Evolutionary conservation across 495 filamentous ascomycete genomes (phyloP), one percentile per base, ranked within the genome.

Genomic region (Sporormia fimetaria): DNA sequence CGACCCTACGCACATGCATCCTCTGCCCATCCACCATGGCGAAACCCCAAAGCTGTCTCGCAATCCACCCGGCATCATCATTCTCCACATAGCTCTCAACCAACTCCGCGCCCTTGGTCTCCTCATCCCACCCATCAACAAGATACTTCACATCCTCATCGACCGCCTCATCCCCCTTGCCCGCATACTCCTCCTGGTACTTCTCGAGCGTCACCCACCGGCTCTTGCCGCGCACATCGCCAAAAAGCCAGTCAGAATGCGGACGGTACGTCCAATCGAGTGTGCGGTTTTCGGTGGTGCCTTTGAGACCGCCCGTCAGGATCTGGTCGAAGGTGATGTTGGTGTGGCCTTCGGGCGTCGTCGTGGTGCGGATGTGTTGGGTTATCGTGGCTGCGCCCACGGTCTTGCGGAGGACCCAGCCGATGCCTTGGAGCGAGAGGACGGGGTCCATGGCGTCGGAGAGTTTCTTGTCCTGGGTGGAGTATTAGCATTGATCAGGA

Each of bases 311-410:
- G 46, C 82, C 84, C 6, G 81, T 83, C 24, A 74, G 70, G 18
- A 72, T 67, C 63, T 94, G 87, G 20, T 76, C 69, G 57, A 93
- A 81, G 61, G 92, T 80, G 65, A 95, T 75, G 68, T 84, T 82
- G 40, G 71, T 67, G 25, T 46, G 48, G 4, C 58, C 55, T 6
- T 26, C 17, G 14, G 45, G 33, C 2, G 16, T 15, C 10, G 57
- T 42, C 21, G 40, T 50, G 52, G 86, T 70, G 50, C 74, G 74
- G 43, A 83, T 55, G 35, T 72, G 50, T 16, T 93, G 74, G 9
- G 80, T 85, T 14, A 95, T 58, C 20, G 76, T 83, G 2, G 87
- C 81, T 6, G 76, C 54, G 48, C 62, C 52, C 60, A 94, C 78
- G 32, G 73, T 71, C 66, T 81, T 85, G 63, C 90, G 88, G 24